phyloP scores from a whole-genome alignment of 805 yeast genomes.

The Suhomyces sp. region DNA sequence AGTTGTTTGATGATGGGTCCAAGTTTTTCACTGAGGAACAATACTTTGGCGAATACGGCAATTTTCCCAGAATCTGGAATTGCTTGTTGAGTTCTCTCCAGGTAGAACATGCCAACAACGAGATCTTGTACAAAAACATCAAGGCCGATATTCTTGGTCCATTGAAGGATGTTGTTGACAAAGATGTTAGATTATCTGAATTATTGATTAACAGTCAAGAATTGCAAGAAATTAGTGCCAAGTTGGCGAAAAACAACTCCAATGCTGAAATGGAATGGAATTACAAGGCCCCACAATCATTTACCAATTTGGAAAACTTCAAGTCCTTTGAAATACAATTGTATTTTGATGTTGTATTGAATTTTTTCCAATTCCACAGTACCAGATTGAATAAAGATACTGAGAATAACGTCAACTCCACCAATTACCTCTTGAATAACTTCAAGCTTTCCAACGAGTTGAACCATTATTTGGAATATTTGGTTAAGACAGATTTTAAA shows the following conservation, averaged over 20 bases:
- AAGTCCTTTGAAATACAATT: slow-evolving; percentile 60
- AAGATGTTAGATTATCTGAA: slow-evolving; percentile 56
- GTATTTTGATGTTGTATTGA: slow-evolving; percentile 61
- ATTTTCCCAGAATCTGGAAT: slow-evolving; percentile 45
- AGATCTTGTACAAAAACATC: slow-evolving; percentile 45
- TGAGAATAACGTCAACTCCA: slow-evolving; percentile 55
- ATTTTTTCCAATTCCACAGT: slow-evolving; percentile 48
- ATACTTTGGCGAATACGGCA: slow-evolving; percentile 32
- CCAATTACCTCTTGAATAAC: slow-evolving; percentile 59
- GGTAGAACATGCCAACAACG: slow-evolving; percentile 48
- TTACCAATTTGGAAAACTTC: slow-evolving; percentile 70
- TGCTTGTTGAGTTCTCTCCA: slow-evolving; percentile 50
- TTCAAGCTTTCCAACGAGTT: slow-evolving; percentile 39
- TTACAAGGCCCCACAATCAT: slow-evolving; percentile 71
- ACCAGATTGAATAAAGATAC: slow-evolving; percentile 23
- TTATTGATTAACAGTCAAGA: slow-evolving; percentile 49
- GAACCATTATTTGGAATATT: slow-evolving; percentile 34
- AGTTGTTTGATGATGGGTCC: slow-evolving; percentile 21
- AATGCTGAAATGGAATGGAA: slow-evolving; percentile 66
- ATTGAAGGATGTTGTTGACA: slow-evolving; percentile 51
- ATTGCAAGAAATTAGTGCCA: slow-evolving; percentile 37
- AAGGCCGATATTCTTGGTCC: slow-evolving; percentile 57
- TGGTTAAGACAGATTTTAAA: slow-evolving; percentile 27
- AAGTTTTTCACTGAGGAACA: slow-evolving; percentile 17
- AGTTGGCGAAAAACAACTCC: slow-evolving; percentile 16